These are phyloP conservation scores for Pestalotiopsis sp. DNA, from an alignment of 2,329 filamentous ascomycete genomes.

Conservation along the genomic window DNA sequence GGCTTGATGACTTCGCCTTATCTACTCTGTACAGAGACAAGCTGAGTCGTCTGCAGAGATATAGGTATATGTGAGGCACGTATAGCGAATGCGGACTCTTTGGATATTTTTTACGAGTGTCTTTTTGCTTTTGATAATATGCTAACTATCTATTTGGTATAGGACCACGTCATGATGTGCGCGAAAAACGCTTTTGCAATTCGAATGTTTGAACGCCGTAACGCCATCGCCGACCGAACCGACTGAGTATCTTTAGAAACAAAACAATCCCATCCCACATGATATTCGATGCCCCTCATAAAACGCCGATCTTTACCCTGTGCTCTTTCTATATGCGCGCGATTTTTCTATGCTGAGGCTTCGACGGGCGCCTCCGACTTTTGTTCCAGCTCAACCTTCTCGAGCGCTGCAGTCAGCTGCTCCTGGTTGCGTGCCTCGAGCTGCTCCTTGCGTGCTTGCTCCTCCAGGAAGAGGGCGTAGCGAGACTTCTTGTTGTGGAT, in stretches of 20 bases:
- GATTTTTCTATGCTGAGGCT: background rate
- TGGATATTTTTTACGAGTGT: background rate
- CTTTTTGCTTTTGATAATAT: background rate
- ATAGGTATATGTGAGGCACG: background rate
- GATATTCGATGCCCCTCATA: background rate
- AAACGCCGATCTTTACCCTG: background rate
- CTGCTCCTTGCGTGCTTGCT: conserved; percentile 71
- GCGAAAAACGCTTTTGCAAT: background rate
- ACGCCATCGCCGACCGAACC: conserved; percentile 1
- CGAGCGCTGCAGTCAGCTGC: conserved; percentile 22
- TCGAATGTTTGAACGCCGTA: conserved; percentile 3
- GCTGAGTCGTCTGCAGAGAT: background rate
- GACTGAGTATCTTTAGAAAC: background rate
- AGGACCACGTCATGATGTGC: background rate
- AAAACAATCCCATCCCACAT: background rate
- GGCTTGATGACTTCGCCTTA: background rate
- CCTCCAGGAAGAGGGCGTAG: conserved; percentile 82
- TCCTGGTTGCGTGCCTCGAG: conserved; percentile 59
- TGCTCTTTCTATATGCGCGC: background rate
- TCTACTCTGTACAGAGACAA: too few relatives aligned
- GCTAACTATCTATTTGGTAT: conserved; percentile 1
- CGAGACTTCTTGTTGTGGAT: conserved; percentile 98
- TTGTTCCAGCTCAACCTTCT: conserved; percentile 23
- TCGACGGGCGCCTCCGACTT: background rate
- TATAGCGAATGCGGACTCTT: background rate